A percentile compares a stretch with the other conserved stretches of the same genome.
Evolutionary conservation across 1,284 basidiomycete species (phyloP).

Genomic region (Ganoderma lucidum): DNA sequence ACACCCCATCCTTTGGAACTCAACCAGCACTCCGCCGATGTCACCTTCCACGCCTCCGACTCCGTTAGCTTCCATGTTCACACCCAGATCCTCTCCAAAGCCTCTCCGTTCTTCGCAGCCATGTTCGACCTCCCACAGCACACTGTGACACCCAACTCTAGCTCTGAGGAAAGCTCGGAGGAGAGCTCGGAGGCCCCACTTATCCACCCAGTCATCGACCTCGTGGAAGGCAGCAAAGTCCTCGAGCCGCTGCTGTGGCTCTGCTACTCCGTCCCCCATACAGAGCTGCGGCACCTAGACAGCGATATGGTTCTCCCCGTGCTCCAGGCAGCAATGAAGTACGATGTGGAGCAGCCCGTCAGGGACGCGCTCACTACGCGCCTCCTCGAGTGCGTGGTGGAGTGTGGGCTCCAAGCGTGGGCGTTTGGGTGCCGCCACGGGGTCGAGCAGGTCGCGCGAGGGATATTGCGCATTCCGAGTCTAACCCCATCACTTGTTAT

Average conservation of each 20-base stretch:
- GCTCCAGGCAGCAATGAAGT: slow-evolving; percentile 28
- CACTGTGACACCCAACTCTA: not conserved
- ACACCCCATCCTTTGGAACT: slow-evolving; percentile 15
- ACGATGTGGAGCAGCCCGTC: slow-evolving; percentile 28
- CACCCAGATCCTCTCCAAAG: slow-evolving; percentile 40
- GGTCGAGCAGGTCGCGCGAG: slow-evolving; percentile 22
- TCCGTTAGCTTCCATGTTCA: slow-evolving; percentile 26
- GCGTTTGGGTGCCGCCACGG: slow-evolving; percentile 28
- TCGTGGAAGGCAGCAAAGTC: slow-evolving; percentile 44
- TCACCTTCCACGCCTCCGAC: slow-evolving; percentile 26
- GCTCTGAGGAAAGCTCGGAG: not conserved
- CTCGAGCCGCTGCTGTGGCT: slow-evolving; percentile 47
- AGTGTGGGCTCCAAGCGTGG: slow-evolving; percentile 24
- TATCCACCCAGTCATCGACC: slow-evolving; percentile 31
- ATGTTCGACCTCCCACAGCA: slow-evolving; percentile 31
- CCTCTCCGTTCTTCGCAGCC: slow-evolving; percentile 32
- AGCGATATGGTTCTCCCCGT: slow-evolving; percentile 7
- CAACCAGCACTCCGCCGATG: slow-evolving; percentile 18
- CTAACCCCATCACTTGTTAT: no score
- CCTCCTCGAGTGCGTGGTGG: slow-evolving; percentile 15
- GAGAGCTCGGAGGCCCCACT: not conserved
- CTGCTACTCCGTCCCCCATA: slow-evolving; percentile 45
- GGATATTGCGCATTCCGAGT: no score
- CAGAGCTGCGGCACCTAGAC: not conserved
- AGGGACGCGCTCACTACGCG: slow-evolving; percentile 6